Evolutionary conservation across 2,329 filamentous ascomycete species (phyloP), one percentile per base, ranked within the genome.

Genomic region (Botryotinia narcissicola): DNA sequence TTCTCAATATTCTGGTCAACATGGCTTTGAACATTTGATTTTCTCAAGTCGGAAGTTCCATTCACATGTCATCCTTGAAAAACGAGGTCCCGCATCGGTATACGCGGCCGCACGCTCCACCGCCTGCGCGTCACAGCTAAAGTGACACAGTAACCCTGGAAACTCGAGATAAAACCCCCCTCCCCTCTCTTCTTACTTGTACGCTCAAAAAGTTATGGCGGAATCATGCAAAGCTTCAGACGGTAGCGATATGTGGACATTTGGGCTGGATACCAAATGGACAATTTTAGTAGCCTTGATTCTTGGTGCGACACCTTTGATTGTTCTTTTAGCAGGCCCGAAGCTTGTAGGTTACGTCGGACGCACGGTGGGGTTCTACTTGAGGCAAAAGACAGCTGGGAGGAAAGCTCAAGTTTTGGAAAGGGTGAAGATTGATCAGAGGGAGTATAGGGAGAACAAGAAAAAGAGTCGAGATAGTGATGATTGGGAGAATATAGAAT

Each of bases 401-500:
- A 87, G 90, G 70, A 86, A 87, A 64, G 84, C 86, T 73, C 84
- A 88, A 70, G 86, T 93, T 71, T 80, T 91, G 74, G 82, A 85
- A 66, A 86, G 86, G 80, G 81, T 83, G 60, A 80, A 82, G 72
- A 83, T 83, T 72, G 83, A 80, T 59, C 83, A 79, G 76, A 79
- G 70, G 22, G 77, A 76, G 16, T 75, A 74, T 67, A 54, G 75
- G 57, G 72, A 69, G 63, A 57, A 71, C 74, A 70, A 62, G 57
- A 57, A 77, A 29, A 73, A 75, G 68, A 81, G 78, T 73, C 80
- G 81, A 44, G 90, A 92, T 76, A 79, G 79, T 62, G 89, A 90
- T 42, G 91, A 90, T 69, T 93, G 91, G 91, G 90, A 93, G 81
- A 90, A 90, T 78, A 86, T 93, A n/a, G 88, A 91, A 74, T 83